Conservation (phyloP, 2,329 filamentous ascomycete genomes). For the Aspergillus ochraceoroseus region DNA sequence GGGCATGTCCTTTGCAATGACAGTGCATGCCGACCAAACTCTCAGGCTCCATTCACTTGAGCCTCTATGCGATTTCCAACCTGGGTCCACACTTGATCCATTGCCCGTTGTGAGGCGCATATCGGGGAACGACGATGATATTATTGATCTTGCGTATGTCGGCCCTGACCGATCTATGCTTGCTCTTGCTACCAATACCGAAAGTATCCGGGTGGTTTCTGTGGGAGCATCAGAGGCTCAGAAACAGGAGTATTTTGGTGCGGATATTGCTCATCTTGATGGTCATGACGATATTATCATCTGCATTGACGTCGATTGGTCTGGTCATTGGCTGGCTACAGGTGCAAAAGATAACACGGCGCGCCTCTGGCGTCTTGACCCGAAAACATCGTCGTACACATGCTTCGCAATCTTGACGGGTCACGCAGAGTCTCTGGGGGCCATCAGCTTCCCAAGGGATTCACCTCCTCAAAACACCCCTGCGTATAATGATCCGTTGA, state of each 20-base stretch:
- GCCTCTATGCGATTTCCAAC: constrained; percentile 33
- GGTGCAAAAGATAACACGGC: constrained; percentile 97
- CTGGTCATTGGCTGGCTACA: constrained; percentile 91
- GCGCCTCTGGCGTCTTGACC: constrained; percentile 81
- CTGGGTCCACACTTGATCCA: constrained; percentile 50
- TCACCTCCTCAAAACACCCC: constrained; percentile 63
- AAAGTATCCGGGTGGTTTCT: constrained; percentile 84
- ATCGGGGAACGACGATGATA: constrained; percentile 94
- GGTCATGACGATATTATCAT: constrained; percentile 96
- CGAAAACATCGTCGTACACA: constrained; percentile 65
- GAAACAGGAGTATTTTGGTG: constrained; percentile 67
- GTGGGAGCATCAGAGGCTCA: constrained; percentile 45
- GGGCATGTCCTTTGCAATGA: constrained; percentile 65
- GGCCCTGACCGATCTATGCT: constrained; percentile 74
- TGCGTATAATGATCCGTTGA: constrained; percentile 67
- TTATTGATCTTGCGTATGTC: constrained; percentile 88
- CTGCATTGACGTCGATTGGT: constrained; percentile 91
- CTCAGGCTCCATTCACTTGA: constrained; percentile 64
- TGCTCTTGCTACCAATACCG: constrained; percentile 89
- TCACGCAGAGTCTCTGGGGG: constrained; percentile 89
- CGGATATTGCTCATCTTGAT: constrained; percentile 77
- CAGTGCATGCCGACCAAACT: constrained; percentile 84
- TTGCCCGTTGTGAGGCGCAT: constrained; percentile 67
- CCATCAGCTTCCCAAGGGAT: constrained; percentile 73
- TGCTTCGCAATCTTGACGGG: constrained; percentile 81